phyloP scores from a whole-genome alignment of 2,329 filamentous ascomycete genomes.

The Sporothrix curviconia region DNA sequence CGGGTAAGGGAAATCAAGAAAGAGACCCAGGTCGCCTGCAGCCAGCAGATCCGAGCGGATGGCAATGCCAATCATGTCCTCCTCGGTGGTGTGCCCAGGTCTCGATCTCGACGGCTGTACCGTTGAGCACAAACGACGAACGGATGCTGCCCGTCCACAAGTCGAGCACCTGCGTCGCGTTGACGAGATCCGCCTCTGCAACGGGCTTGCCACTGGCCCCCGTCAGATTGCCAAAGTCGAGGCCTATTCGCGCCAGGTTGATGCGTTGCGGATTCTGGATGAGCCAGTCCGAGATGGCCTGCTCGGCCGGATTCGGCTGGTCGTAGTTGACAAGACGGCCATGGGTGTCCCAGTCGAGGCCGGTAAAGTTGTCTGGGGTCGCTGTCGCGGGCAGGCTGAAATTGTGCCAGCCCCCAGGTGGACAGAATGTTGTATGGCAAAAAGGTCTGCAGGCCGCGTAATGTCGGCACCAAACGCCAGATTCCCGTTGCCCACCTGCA shows the following conservation, averaged over 20 bases:
- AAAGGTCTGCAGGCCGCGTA: slow-evolving; percentile 41
- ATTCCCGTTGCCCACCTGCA: slow-evolving; percentile 46
- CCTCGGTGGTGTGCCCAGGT: slow-evolving; percentile 40
- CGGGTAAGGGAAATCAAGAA: slow-evolving; percentile 47
- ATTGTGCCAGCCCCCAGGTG: slow-evolving; percentile 45
- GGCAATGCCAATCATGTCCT: slow-evolving; percentile 39
- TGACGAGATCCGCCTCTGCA: slow-evolving; percentile 33
- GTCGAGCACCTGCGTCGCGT: slow-evolving; percentile 39
- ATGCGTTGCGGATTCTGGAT: slow-evolving; percentile 45
- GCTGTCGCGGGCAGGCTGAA: slow-evolving; percentile 37
- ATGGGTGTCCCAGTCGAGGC: slow-evolving; percentile 39
- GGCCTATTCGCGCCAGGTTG: slow-evolving; percentile 42
- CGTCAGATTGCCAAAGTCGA: slow-evolving; percentile 35
- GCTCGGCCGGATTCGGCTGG: slow-evolving; percentile 35
- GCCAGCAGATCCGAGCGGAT: slow-evolving; percentile 37
- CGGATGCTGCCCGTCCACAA: slow-evolving; percentile 40
- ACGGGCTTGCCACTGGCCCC: slow-evolving; percentile 23
- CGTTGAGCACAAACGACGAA: slow-evolving; percentile 39
- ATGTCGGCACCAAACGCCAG: slow-evolving; percentile 43
- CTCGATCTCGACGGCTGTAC: slow-evolving; percentile 33
- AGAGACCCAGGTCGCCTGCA: slow-evolving; percentile 35
- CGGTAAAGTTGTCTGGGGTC: slow-evolving; percentile 33
- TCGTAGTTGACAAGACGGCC: slow-evolving; percentile 36
- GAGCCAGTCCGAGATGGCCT: slow-evolving; percentile 37
- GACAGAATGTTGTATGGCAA: slow-evolving; percentile 41